Conservation (phyloP, 1,284 basidiomycete species). For the Cryptococcus deneoformans region DNA sequence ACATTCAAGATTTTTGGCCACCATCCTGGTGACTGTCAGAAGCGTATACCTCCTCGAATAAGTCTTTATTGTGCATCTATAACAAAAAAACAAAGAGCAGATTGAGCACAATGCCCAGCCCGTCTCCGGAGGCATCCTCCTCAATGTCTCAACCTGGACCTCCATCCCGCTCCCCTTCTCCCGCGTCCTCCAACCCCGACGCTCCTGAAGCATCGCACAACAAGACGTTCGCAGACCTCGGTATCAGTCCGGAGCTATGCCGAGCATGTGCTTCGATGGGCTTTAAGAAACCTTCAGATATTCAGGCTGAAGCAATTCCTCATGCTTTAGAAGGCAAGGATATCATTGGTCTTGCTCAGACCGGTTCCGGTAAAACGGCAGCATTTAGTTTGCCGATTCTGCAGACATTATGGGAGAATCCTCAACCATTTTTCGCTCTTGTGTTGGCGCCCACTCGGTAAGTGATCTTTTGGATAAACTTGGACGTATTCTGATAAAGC, state of each 20-base stretch:
- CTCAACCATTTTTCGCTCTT: conserved; percentile 88
- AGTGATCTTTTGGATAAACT: conserved; percentile 14
- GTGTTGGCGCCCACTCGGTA: conserved; percentile 86
- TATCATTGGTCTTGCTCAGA: conserved; percentile 96
- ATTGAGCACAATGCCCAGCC: background rate
- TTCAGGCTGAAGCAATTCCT: conserved; percentile 87
- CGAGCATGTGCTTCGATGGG: conserved; percentile 78
- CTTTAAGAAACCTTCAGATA: conserved; percentile 86
- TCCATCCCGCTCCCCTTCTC: conserved; percentile 18
- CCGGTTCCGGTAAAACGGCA: conserved; percentile 97
- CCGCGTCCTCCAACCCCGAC: conserved; percentile 12
- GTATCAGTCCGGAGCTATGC: conserved; percentile 85
- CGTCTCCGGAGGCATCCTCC: background rate
- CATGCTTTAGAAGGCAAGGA: conserved; percentile 87
- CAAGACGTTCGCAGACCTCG: conserved; percentile 60
- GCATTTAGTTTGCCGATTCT: conserved; percentile 96
- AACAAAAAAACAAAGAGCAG: background rate
- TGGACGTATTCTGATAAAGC: background rate
- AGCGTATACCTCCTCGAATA: too few relatives aligned
- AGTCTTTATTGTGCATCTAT: background rate
- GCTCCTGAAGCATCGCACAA: conserved; percentile 18
- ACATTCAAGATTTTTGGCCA: too few relatives aligned
- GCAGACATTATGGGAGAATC: conserved; percentile 95
- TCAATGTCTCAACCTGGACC: conserved; percentile 16
- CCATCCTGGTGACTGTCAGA: too few relatives aligned